Base-by-base conservation (phyloP, 345 rosid species). In the Populus euphratica region DNA sequence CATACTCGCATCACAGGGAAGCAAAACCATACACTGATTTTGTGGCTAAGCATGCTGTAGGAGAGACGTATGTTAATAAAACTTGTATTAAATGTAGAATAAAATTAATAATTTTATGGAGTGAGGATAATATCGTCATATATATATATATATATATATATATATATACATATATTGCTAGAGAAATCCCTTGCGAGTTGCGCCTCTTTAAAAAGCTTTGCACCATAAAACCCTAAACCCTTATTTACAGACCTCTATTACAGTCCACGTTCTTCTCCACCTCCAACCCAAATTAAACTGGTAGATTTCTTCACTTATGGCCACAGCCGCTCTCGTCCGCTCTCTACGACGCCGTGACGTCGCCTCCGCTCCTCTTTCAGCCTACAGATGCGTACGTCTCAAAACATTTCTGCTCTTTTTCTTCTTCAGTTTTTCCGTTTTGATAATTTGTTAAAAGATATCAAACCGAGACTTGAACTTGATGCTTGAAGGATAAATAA, bases 311-410 rank as follows among this genome's bases (percentile, higher is more conserved):
- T 69, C 73, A 21, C 6, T 33, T 17, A 94, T 93, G 97, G 97
- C 97, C 69, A 72, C 93, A 31, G 87, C 90, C 0, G 87, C 87
- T 71, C 75, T 95, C 39, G 83, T 95, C 56, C 94, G 97, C 31
- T 84, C 93, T 54, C 12, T 94, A 16, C 85, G 94, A 49, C 94
- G 94, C 41, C 95, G 95, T 36, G 91, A 91, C 12, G 83, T 87
- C 43, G 90, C 86, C 36, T 82, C 88, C 10, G 81, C 93, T 5
- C 85, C 97, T 21, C 73, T 88, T 8, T 84, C 93, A 1, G 90
- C 89, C 23, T 90, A 81, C 82, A 90, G 80, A 91, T 88, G 85
- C 63, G 98, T 95, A 84, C 6, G 94, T 72, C 2, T 59, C 64
- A 3, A 3, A 23, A n/a, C 16, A 59, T 59, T 59, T 59, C 13